Evolutionary conservation across 805 yeast genomes (phyloP).

Genomic region (Kluyveromyces lactis): DNA sequence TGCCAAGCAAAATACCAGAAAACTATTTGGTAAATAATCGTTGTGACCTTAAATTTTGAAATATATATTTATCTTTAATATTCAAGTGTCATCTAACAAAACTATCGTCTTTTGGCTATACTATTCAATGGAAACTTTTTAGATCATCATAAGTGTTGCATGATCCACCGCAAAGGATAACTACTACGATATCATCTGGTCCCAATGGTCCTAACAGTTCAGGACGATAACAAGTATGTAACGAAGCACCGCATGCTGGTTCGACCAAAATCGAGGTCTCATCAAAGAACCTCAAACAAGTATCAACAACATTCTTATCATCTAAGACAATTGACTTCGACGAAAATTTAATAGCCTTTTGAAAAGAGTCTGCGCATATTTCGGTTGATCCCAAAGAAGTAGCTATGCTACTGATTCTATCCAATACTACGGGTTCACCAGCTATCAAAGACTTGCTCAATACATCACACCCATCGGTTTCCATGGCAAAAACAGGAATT

Average conservation of each 20-base stretch:
- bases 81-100: too few relatives aligned
- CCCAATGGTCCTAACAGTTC: conserved; percentile 20
- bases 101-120: too few relatives aligned
- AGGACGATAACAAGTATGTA: conserved; percentile 41
- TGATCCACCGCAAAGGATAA: conserved; percentile 50
- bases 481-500: conserved; percentile 41
- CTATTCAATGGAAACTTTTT: too few relatives aligned
- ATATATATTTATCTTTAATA: too few relatives aligned
- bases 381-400: conserved; percentile 55
- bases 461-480: conserved; percentile 57
- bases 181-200: conserved; percentile 37
- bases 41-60: too few relatives aligned
- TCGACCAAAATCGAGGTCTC: conserved; percentile 49
- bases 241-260: conserved; percentile 69
- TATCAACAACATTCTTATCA: conserved; percentile 49
- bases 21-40: conserved; percentile 3
- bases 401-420: conserved; percentile 47
- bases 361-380: conserved; percentile 43
- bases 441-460: conserved; percentile 43
- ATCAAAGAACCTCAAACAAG: conserved; percentile 41
- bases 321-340: conserved; percentile 37
- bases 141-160: conserved; percentile 23
- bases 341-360: conserved; percentile 33
- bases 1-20: conserved; percentile 7
- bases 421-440: conserved; percentile 36